phyloP scores from a whole-genome alignment of 768 basidiomycete species.

The Candolleomyces aberdarensis region DNA sequence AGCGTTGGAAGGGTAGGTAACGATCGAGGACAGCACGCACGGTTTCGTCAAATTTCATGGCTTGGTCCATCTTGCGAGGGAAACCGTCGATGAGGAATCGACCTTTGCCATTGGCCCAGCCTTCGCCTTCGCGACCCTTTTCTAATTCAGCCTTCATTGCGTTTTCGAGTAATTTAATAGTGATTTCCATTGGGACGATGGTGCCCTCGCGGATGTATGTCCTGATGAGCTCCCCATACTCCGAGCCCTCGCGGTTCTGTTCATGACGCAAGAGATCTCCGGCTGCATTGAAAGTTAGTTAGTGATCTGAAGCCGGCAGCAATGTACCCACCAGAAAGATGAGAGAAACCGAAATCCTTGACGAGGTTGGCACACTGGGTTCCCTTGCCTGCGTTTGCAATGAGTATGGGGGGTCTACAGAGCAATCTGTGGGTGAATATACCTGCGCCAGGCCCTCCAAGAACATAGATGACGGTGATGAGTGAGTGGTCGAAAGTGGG shows the following conservation, averaged over 20 bases:
- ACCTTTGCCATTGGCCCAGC: slow-evolving; percentile 70
- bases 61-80: slow-evolving; percentile 99
- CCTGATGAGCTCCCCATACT: slow-evolving; percentile 81
- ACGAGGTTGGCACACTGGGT: slow-evolving; percentile 91
- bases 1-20: neutral
- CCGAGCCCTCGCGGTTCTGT: slow-evolving; percentile 80
- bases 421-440: slow-evolving; percentile 5
- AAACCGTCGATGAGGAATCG: slow-evolving; percentile 97
- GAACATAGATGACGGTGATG: slow-evolving; percentile 89
- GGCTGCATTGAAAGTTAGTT: slow-evolving; percentile 45
- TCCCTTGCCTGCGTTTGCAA: slow-evolving; percentile 70
- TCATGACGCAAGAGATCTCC: slow-evolving; percentile 98
- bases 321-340: slow-evolving; percentile 75
- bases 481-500: slow-evolving; percentile 63
- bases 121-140: slow-evolving; percentile 34
- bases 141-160: slow-evolving; percentile 74
- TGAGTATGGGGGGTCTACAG: slow-evolving; percentile 5
- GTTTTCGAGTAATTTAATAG: slow-evolving; percentile 90
- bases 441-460: slow-evolving; percentile 97
- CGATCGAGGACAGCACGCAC: slow-evolving; percentile 38
- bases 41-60: slow-evolving; percentile 81
- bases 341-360: slow-evolving; percentile 80
- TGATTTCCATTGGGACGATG: slow-evolving; percentile 97
- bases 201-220: slow-evolving; percentile 86
- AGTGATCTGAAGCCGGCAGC: neutral